Percentiles rank a stretch among this genome's conserved stretches.
These are phyloP conservation scores for Choricystis sp. DNA, from an alignment of 139 green algal genomes.

Conservation along the genomic window DNA sequence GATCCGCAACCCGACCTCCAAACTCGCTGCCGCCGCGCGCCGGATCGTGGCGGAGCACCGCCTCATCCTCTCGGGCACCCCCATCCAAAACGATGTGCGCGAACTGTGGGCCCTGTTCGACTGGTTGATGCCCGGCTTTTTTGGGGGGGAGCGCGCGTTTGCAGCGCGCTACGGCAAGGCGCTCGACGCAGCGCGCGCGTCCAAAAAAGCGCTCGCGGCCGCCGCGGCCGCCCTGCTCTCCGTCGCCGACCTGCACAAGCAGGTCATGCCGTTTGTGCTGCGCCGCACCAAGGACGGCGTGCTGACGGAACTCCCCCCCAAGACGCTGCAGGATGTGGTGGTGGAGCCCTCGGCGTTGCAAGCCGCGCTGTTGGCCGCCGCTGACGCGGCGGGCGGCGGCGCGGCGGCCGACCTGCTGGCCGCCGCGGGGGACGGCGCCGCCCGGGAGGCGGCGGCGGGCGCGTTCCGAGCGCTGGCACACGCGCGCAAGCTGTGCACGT, in stretches of 20 bases:
- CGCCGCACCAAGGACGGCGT: conserved; percentile 88
- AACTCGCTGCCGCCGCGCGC: conserved; percentile 32
- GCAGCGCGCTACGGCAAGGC: conserved; percentile 64
- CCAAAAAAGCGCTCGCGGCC: conserved; percentile 11
- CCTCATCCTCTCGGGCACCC: conserved; percentile 77
- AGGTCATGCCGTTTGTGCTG: conserved; percentile 90
- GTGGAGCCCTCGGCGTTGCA: conserved; percentile 72
- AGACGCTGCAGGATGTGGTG: conserved; percentile 88
- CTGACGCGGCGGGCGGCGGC: conserved; percentile 12
- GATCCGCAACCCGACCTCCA: conserved; percentile 72
- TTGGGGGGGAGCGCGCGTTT: conserved; percentile 55
- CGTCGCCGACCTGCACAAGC: conserved; percentile 73
- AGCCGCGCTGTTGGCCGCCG: conserved; percentile 65
- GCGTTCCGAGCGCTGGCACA: conserved; percentile 67
- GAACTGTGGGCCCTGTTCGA: conserved; percentile 97
- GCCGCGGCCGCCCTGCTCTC: conserved; percentile 59
- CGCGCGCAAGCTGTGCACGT: conserved; percentile 86
- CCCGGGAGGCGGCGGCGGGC: conserved; percentile 13
- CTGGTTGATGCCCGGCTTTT: conserved; percentile 89
- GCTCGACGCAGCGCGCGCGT: conserved; percentile 22
- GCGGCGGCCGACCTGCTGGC: neutral
- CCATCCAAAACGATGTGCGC: conserved; percentile 86
- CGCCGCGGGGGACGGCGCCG: neutral
- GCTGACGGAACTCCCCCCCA: conserved; percentile 84
- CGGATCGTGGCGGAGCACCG: conserved; percentile 45